Base-by-base conservation (phyloP, 805 yeast species). In the Candida anglica region DNA sequence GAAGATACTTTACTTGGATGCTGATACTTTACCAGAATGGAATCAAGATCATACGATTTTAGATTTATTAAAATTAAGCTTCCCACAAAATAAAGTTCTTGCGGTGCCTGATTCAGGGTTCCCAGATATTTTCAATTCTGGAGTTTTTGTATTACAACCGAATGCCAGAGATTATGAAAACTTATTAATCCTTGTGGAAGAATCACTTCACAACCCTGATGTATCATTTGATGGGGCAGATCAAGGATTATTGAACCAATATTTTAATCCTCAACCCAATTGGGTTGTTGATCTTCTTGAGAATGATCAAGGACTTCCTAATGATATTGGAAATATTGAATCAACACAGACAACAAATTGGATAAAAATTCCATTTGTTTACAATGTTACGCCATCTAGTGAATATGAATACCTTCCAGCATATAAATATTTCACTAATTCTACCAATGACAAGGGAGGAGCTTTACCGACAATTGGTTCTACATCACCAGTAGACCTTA, bases 81-180 rank as follows among this genome's bases (percentile, higher is more conserved):
- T 52, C 36, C 42, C 48, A 10, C 27, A 40, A 31, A 29, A 42
- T 24, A 46, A 56, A 34, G 56, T 73, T 3, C 42, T 63, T 24
- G 89, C 93, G 0, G 65, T 81, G 11, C 84, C 94, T 0, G 96
- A 87, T 59, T 67, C 77, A n/a, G 95, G 95, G 10, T 87, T 94
- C 85, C 95, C 95, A 0, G 96, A 87, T 60, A 71, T 82, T 47
- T 87, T 87, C 65, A 86, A 87, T 56, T 75, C 88, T 20, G 95
- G 96, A 3, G 75, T 86, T 15, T 66, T 86, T 48, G 63, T 79
- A 3, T 52, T 79, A 18, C 65, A 67, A 22, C 95, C 95, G 3
- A 62, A 66, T 43, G 25, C 41, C 1, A 39, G 44, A 0, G 69
- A 66, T 15, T 79, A 63, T 44, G 40, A 53, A 3, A 58, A 62